phyloP scores from a whole-genome alignment of 306 rosid genomes.

The Myrica gale region DNA sequence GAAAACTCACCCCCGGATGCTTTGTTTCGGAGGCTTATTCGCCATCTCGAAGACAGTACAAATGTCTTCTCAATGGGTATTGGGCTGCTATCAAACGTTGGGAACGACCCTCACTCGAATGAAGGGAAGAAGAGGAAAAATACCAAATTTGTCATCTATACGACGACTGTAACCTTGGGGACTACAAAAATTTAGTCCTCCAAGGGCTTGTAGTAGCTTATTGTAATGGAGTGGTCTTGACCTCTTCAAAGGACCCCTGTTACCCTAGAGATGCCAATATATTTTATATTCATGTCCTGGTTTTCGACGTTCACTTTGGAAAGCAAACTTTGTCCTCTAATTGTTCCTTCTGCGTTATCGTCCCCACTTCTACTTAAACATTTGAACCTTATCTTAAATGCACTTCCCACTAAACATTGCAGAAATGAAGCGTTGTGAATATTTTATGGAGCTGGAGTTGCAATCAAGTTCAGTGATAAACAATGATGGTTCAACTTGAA shows the following conservation, averaged over 20 bases:
- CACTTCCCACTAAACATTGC: neutral
- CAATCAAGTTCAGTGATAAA: neutral
- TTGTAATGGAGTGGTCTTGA: neutral
- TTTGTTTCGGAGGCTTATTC: neutral
- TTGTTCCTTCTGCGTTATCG: slow-evolving; percentile 42
- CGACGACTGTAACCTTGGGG: slow-evolving; percentile 30
- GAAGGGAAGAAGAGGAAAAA: slow-evolving; percentile 26
- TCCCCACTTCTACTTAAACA: slow-evolving; percentile 28
- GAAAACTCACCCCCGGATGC: no score
- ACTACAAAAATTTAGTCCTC: slow-evolving; percentile 24
- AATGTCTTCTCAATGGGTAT: slow-evolving; percentile 14
- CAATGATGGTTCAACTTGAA: neutral
- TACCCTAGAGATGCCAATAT: neutral
- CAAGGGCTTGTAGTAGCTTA: neutral
- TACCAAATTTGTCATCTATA: neutral
- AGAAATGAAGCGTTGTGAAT: neutral
- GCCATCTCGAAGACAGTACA: slow-evolving; percentile 27
- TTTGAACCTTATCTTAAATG: neutral
- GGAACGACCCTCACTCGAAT: slow-evolving; percentile 43
- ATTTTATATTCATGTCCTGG: neutral
- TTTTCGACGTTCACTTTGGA: slow-evolving; percentile 45
- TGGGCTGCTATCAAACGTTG: slow-evolving; percentile 32
- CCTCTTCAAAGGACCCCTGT: neutral
- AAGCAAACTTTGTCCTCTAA: slow-evolving; percentile 66
- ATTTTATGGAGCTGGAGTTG: neutral